These are phyloP conservation scores for Leccinellum luteum DNA, from an alignment of 768 basidiomycete species.

Conservation along the genomic window DNA sequence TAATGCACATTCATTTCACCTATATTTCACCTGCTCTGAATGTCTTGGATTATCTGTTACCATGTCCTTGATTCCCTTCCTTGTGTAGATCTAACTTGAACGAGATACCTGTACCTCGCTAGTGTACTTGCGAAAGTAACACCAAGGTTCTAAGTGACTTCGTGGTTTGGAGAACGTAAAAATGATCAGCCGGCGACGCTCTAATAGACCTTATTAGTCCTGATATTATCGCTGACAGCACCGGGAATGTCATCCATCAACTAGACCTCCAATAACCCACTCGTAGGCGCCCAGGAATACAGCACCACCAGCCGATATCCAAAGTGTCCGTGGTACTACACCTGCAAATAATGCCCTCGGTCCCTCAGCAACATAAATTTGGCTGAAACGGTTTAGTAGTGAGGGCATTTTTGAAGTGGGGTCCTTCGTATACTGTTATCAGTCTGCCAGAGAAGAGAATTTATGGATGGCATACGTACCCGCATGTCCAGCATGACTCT, in stretches of 20 bases:
- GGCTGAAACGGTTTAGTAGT: conserved; percentile 50
- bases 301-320: conserved; percentile 96
- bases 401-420: conserved; percentile 52
- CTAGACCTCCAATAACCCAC: conserved; percentile 59
- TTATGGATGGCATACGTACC: conserved; percentile 41
- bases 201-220: not conserved
- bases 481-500: conserved; percentile 92
- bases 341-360: conserved; percentile 77
- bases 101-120: too few species aligned
- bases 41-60: too few species aligned
- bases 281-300: conserved; percentile 98
- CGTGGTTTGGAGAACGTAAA: not conserved
- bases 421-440: conserved; percentile 37
- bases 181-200: not conserved
- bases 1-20: too few species aligned
- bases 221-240: not conserved
- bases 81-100: too few species aligned
- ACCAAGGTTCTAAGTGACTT: not conserved
- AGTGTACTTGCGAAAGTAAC: not conserved
- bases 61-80: too few species aligned
- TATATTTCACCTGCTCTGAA: too few species aligned
- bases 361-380: conserved; percentile 76
- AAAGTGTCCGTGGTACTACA: conserved; percentile 85
- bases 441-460: not conserved
- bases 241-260: conserved; percentile 15